Percentiles rank a stretch among this genome's conserved stretches.
These are phyloP conservation scores for Russula foetens DNA, from an alignment of 768 basidiomycete species.

Conservation along the genomic window DNA sequence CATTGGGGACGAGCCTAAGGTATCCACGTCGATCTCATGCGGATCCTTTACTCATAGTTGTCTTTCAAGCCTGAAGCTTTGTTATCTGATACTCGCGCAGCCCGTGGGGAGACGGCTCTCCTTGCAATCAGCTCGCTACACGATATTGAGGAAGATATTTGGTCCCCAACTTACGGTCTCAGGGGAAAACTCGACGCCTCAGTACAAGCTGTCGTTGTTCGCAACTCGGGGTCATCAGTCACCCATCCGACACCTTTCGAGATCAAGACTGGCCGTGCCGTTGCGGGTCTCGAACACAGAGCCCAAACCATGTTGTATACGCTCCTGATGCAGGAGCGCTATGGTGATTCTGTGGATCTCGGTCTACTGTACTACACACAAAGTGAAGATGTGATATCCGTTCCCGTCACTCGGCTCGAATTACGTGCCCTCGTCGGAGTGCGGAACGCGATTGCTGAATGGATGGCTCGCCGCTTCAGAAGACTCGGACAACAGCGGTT, in stretches of 20 bases:
- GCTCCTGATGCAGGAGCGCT: constrained; percentile 83
- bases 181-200: constrained; percentile 96
- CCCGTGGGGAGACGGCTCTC: constrained; percentile 38
- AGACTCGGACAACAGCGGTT: constrained; percentile 15
- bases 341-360: constrained; percentile 67
- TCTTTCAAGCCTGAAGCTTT: constrained; percentile 47
- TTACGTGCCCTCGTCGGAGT: constrained; percentile 71
- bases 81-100: constrained; percentile 59
- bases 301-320: constrained; percentile 99
- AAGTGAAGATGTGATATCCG: constrained; percentile 76
- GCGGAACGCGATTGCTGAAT: constrained; percentile 79
- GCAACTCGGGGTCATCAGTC: constrained; percentile 22
- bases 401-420: constrained; percentile 76
- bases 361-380: constrained; percentile 95
- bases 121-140: constrained; percentile 71
- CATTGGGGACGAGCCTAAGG: constrained; percentile 57
- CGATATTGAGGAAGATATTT: constrained; percentile 95
- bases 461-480: constrained; percentile 49
- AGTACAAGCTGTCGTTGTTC: constrained; percentile 55
- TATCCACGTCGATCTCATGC: constrained; percentile 23
- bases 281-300: constrained; percentile 81
- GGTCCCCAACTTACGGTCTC: constrained; percentile 90
- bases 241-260: constrained; percentile 69
- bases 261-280: constrained; percentile 86
- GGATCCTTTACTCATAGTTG: neutral